These are phyloP conservation scores for Neoboletus brunneissimus DNA, from an alignment of 768 basidiomycete species.

Conservation along the genomic window DNA sequence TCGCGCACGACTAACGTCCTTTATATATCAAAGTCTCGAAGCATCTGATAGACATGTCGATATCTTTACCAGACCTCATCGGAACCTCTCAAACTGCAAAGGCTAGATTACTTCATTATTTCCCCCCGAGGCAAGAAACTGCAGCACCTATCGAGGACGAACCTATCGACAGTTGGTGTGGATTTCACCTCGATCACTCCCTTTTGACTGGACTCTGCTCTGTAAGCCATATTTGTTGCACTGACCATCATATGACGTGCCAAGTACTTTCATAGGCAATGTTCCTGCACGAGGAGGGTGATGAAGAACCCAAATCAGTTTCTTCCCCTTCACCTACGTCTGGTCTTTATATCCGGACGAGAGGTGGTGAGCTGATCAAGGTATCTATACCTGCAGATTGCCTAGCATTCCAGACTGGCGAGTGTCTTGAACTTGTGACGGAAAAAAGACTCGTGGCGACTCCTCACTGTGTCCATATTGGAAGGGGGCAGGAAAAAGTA, in stretches of 20 bases:
- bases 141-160: slow-evolving; percentile 49
- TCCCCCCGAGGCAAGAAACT: slow-evolving; percentile 57
- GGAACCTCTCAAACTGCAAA: slow-evolving; percentile 79
- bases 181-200: slow-evolving; percentile 92
- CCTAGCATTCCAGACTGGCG: slow-evolving; percentile 95
- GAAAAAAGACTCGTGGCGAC: slow-evolving; percentile 80
- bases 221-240: slow-evolving; percentile 38
- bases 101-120: slow-evolving; percentile 95
- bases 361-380: slow-evolving; percentile 74
- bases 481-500: slow-evolving; percentile 49
- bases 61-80: slow-evolving; percentile 73
- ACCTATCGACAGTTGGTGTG: slow-evolving; percentile 87
- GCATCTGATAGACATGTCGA: slow-evolving; percentile 57
- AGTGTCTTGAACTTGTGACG: slow-evolving; percentile 90
- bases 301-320: slow-evolving; percentile 45
- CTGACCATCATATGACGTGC: slow-evolving; percentile 2
- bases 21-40: slow-evolving; percentile 48
- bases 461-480: slow-evolving; percentile 90
- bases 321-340: slow-evolving; percentile 70
- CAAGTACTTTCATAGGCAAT: slow-evolving; percentile 56
- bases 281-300: slow-evolving; percentile 59
- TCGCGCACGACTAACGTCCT: slow-evolving; percentile 1
- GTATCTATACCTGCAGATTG: slow-evolving; percentile 83
- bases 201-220: slow-evolving; percentile 91
- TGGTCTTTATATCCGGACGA: slow-evolving; percentile 89